phyloP scores from a whole-genome alignment of 2,329 filamentous ascomycete genomes.

The Huntiella omanensis region DNA sequence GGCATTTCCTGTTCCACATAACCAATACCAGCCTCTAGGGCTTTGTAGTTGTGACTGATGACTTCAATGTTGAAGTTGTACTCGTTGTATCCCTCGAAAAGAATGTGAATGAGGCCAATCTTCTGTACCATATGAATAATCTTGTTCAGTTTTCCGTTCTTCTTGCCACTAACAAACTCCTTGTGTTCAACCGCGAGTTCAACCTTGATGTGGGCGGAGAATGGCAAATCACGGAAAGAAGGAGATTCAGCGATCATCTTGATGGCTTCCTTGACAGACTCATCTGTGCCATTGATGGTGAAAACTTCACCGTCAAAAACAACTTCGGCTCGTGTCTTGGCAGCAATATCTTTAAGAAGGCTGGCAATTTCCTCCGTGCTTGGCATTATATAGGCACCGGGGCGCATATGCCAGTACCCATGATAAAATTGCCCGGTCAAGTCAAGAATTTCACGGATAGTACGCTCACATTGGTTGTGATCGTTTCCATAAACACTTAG shows the following conservation, averaged over 20 bases:
- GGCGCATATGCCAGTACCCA: conserved; percentile 64
- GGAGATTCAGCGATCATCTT: conserved; percentile 82
- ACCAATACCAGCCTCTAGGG: conserved; percentile 78
- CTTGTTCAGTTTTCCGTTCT: conserved; percentile 99
- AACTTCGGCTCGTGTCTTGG: conserved; percentile 86
- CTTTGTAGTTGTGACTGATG: conserved; percentile 77
- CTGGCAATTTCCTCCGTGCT: conserved; percentile 1
- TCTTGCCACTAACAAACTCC: conserved; percentile 97
- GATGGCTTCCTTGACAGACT: conserved; percentile 88
- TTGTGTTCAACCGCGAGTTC: conserved; percentile 99
- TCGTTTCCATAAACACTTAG: conserved; percentile 87
- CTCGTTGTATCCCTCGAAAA: conserved; percentile 97
- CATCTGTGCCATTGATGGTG: conserved; percentile 85
- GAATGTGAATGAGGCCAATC: conserved; percentile 78
- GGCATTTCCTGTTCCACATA: conserved; percentile 98
- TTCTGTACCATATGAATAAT: conserved; percentile 82
- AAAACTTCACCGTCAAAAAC: conserved; percentile 91
- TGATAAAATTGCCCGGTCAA: conserved; percentile 97
- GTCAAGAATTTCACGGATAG: conserved; percentile 88
- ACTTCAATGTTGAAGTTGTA: conserved; percentile 99
- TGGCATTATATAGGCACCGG: conserved; percentile 8
- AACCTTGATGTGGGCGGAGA: conserved; percentile 93
- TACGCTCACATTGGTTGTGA: conserved; percentile 83
- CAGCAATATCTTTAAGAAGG: conserved; percentile 92
- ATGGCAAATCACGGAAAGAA: conserved; percentile 70